phyloP scores from a whole-genome alignment of 2,329 filamentous ascomycete genomes.

The Diaporthe nobilis region DNA sequence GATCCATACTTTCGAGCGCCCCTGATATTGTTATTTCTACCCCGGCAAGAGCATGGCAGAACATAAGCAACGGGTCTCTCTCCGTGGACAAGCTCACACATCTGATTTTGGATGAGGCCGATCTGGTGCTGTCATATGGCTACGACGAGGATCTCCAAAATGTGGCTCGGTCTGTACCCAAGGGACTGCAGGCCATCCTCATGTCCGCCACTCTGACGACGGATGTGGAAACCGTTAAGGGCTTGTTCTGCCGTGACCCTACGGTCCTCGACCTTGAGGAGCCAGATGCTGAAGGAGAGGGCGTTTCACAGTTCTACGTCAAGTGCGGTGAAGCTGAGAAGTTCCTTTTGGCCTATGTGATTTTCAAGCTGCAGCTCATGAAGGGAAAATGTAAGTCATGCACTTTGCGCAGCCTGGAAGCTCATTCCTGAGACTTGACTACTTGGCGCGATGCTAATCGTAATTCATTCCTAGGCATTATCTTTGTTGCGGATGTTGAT shows the following conservation, averaged over 20 bases:
- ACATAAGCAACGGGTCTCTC: constrained; percentile 80
- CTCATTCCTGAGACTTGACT: constrained; percentile 70
- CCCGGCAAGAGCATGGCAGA: constrained; percentile 84
- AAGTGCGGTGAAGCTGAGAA: constrained; percentile 98
- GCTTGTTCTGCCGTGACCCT: constrained; percentile 86
- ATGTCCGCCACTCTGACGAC: constrained; percentile 94
- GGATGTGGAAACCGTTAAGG: constrained; percentile 88
- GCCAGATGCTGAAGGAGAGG: constrained; percentile 80
- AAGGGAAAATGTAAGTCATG: constrained; percentile 80
- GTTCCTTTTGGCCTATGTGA: constrained; percentile 91
- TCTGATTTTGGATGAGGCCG: constrained; percentile 93
- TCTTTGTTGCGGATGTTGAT: constrained; percentile 86
- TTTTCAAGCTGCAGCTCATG: constrained; percentile 94
- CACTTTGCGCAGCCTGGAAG: constrained; percentile 63
- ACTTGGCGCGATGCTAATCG: constrained; percentile 7
- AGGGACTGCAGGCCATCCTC: constrained; percentile 89
- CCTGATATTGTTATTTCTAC: constrained; percentile 95
- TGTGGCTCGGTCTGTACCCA: constrained; percentile 83
- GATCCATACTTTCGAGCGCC: constrained; percentile 85
- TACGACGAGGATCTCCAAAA: constrained; percentile 91
- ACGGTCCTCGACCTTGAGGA: constrained; percentile 87
- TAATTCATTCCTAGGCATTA: constrained; percentile 51
- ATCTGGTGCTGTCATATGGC: constrained; percentile 92
- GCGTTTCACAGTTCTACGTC: constrained; percentile 89
- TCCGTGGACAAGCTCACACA: constrained; percentile 79